Conservation (phyloP, 345 rosid species). For the Aurinia saxatilis region DNA sequence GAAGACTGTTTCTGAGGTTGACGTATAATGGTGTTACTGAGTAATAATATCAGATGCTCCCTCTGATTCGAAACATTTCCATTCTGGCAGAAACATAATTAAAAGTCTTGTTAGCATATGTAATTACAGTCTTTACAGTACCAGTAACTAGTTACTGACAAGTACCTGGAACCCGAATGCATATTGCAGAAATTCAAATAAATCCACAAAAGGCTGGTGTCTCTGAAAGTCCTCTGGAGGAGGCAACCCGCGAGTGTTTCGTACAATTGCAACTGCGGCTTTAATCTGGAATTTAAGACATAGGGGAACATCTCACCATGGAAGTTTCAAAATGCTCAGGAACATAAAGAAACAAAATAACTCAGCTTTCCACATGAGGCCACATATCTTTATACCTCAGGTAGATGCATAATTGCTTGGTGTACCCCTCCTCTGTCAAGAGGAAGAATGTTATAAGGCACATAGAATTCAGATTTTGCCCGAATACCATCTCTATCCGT, state of each 20-base stretch:
- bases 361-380: constrained; percentile 6
- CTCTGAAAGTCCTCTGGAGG: constrained; percentile 43
- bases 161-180: constrained; percentile 89
- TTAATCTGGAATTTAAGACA: constrained; percentile 47
- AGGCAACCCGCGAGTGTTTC: constrained; percentile 57
- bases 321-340: neutral
- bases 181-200: constrained; percentile 69
- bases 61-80: constrained; percentile 91
- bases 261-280: constrained; percentile 67
- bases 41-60: constrained; percentile 87
- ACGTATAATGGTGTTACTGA: constrained; percentile 59
- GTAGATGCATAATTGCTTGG: constrained; percentile 75
- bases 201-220: constrained; percentile 45
- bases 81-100: constrained; percentile 36
- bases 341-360: constrained; percentile 2
- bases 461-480: constrained; percentile 51
- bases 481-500: constrained; percentile 49
- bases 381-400: constrained; percentile 53
- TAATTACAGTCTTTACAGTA: neutral
- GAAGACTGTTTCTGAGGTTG: constrained; percentile 49
- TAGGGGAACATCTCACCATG: neutral
- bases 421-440: constrained; percentile 74
- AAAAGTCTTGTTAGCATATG: neutral
- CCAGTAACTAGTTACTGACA: neutral
- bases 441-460: constrained; percentile 90